phyloP scores from a whole-genome alignment of 345 rosid species.

The Kernera saxatilis region DNA sequence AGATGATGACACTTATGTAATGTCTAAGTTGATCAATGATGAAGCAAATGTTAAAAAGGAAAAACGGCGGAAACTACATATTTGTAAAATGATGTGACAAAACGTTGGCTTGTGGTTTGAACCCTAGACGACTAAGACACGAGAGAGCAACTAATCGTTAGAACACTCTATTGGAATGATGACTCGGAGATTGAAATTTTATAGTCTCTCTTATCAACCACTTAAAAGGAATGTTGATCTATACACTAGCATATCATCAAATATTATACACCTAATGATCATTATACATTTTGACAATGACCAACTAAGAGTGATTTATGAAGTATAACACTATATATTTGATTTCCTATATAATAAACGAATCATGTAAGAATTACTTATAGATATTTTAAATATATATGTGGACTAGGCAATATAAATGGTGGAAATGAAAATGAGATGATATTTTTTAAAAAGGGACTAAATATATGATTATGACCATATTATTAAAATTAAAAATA shows the following conservation, averaged over 20 bases:
- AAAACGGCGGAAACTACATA: not conserved
- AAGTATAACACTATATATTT: not conserved
- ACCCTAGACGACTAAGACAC: slow-evolving; percentile 7
- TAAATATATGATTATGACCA: not conserved
- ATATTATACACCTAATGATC: not conserved
- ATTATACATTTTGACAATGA: not conserved
- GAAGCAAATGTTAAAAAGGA: not conserved
- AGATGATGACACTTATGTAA: not conserved
- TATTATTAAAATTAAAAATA: not conserved
- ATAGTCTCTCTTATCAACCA: slow-evolving; percentile 26
- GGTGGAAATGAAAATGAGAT: not conserved
- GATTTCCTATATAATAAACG: not conserved
- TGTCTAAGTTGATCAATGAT: not conserved
- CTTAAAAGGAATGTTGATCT: slow-evolving; percentile 24
- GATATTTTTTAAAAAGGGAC: not conserved
- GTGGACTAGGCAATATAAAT: not conserved
- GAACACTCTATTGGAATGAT: not conserved
- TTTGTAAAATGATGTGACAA: slow-evolving; percentile 24
- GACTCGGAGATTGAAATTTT: not conserved
- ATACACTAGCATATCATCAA: slow-evolving; percentile 22
- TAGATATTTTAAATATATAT: not conserved
- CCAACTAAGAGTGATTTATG: not conserved
- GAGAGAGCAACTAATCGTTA: slow-evolving; percentile 2
- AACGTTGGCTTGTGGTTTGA: not conserved
- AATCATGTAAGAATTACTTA: not conserved